Percentiles rank a stretch among this genome's conserved stretches.
phyloP scores from a whole-genome alignment of 192 early-diverging fungal genomes.

The Ambispora gerdemannii region DNA sequence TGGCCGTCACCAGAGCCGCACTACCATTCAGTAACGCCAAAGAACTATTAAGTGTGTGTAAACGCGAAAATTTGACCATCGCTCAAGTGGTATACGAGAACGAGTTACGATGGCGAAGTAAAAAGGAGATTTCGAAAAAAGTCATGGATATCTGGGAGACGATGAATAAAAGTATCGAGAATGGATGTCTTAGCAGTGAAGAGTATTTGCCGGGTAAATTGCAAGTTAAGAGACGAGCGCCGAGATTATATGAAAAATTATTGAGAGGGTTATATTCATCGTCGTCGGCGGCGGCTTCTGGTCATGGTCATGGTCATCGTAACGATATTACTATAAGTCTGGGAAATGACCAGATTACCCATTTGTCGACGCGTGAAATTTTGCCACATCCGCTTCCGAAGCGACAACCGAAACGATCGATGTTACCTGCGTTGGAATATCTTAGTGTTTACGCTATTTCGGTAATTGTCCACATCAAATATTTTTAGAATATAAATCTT shows the following conservation, averaged over 20 bases:
- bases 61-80: slow-evolving; percentile 80
- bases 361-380: slow-evolving; percentile 34
- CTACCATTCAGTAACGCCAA: slow-evolving; percentile 81
- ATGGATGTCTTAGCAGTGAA: slow-evolving; percentile 64
- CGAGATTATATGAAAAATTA: slow-evolving; percentile 81
- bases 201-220: slow-evolving; percentile 76
- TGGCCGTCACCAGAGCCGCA: slow-evolving; percentile 61
- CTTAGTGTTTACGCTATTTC: slow-evolving; percentile 92
- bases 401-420: slow-evolving; percentile 50
- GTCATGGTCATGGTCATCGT: too few species aligned
- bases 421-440: slow-evolving; percentile 85
- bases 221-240: slow-evolving; percentile 80
- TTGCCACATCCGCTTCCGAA: slow-evolving; percentile 44
- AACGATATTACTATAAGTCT: background rate
- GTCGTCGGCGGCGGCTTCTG: too few species aligned
- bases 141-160: slow-evolving; percentile 84
- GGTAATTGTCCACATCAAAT: too few species aligned
- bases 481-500: too few species aligned
- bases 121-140: slow-evolving; percentile 73
- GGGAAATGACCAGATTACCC: slow-evolving; percentile 12
- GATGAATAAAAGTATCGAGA: slow-evolving; percentile 84
- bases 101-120: slow-evolving; percentile 85
- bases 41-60: slow-evolving; percentile 77
- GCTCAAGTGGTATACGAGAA: slow-evolving; percentile 95
- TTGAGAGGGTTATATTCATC: slow-evolving; percentile 59